phyloP scores from a whole-genome alignment of 768 basidiomycete genomes.

The Crucibulum laeve region DNA sequence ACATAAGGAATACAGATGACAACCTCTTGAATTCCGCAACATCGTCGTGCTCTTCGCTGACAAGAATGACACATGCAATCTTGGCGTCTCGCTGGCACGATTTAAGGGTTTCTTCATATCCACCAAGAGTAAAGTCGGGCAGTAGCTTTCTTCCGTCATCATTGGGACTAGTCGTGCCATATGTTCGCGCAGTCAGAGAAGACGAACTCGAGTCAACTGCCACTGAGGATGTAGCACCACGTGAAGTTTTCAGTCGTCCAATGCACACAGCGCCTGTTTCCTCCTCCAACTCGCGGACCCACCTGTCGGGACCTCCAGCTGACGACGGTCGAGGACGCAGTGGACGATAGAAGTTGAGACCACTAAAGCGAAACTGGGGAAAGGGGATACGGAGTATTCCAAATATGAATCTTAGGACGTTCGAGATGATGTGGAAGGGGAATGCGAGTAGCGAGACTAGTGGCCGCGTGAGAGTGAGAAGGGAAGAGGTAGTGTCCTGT shows the following conservation, averaged over 20 bases:
- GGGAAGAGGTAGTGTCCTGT: conserved; percentile 14
- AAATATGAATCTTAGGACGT: conserved; percentile 62
- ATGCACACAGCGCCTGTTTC: conserved; percentile 75
- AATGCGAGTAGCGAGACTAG: conserved; percentile 48
- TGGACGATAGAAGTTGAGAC: conserved; percentile 41
- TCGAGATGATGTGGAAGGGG: conserved; percentile 57
- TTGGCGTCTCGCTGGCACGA: conserved; percentile 65
- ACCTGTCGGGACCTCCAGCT: conserved; percentile 62
- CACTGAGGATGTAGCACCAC: conserved; percentile 26
- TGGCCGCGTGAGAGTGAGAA: conserved; percentile 22
- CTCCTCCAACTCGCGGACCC: conserved; percentile 79
- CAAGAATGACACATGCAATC: conserved; percentile 77
- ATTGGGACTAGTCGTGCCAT: conserved; percentile 14
- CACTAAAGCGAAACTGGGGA: conserved; percentile 48
- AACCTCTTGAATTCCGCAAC: conserved; percentile 83
- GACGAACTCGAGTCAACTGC: conserved; percentile 43
- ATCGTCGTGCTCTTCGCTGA: conserved; percentile 90
- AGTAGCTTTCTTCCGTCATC: conserved; percentile 46
- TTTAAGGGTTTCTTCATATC: conserved; percentile 78
- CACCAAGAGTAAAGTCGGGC: conserved; percentile 77
- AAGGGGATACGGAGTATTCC: conserved; percentile 64
- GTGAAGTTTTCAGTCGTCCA: conserved; percentile 30
- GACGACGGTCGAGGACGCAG: conserved; percentile 28
- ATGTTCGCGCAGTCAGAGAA: conserved; percentile 30
- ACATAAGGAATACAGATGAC: neutral